Evolutionary conservation across 257 asterid genomes (phyloP), one percentile per base, ranked within the genome.

Genomic region (Petunia secreta): DNA sequence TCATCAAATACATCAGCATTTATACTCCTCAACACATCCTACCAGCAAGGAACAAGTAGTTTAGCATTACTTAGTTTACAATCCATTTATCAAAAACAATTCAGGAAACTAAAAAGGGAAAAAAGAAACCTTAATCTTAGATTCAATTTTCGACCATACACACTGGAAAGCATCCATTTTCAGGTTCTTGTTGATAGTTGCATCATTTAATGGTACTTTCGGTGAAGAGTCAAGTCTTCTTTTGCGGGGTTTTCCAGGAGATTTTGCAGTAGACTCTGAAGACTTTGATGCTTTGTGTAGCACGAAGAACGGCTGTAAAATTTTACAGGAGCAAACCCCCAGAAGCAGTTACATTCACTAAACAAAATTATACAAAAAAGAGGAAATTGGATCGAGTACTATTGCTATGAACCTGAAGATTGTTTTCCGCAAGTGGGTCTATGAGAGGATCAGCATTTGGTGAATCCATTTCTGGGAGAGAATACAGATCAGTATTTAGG

Each of bases 21-120:
- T 16, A 91, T 87, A 80, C 86, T 85, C 82, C 86, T 89, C 92
- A 91, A 75, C 64, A 88, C 97, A 7, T 91, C 97, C 99, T 95
- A 86, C 81, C 44, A 65, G 7, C 58, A 8, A 79, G 52, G 50
- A 77, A 77, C 8, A 78, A n/a, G 63, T 25, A 37, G 38, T 69
- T 62, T 38, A 64, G 62, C 63, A 79, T 65, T 25, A 78, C 48
- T 41, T 8, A 38, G 6, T 9, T n/a, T 10, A 62, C 44, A 9
- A 63, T 34, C 53, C 25, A 14, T 78, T 55, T 63, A 65, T 15
- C 43, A 4, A 50, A 6, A 39, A 38, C 57, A 6, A 10, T 64
- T 4, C n/a, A 79, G 59, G 77, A 67, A 79, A 79, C 8, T 64
- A 64, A 67, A 63, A 4, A 5, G 52, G 8, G 34, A 52, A 10